Conservation (phyloP, 2,329 filamentous ascomycete genomes). For the Scortechinia acanthostroma region DNA sequence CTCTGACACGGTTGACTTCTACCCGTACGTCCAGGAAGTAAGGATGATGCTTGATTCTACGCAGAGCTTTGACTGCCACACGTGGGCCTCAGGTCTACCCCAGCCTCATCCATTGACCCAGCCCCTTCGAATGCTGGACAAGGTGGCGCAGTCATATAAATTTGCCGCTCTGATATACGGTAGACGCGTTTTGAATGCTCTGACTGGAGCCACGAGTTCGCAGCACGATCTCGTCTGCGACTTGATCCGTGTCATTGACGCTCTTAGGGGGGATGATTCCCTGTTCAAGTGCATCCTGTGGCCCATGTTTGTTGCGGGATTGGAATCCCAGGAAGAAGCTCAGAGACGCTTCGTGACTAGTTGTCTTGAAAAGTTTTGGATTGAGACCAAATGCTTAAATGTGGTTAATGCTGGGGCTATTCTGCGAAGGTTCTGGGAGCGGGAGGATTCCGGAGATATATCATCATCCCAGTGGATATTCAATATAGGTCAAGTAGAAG, state of each 20-base stretch:
- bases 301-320: neutral
- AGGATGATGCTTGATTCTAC: neutral
- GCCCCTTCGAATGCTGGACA: slow-evolving; percentile 11
- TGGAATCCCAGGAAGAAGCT: neutral
- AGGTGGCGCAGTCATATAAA: slow-evolving; percentile 16
- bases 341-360: neutral
- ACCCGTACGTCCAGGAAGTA: neutral
- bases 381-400: neutral
- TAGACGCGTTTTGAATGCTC: slow-evolving; percentile 16
- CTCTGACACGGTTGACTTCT: neutral
- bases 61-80: slow-evolving; percentile 1
- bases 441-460: no score
- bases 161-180: slow-evolving; percentile 18
- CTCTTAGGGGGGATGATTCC: slow-evolving; percentile 8
- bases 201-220: neutral
- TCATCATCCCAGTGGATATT: neutral
- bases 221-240: slow-evolving; percentile 11
- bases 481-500: neutral
- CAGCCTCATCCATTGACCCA: slow-evolving; percentile 7
- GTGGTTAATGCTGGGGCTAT: neutral
- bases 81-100: neutral
- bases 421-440: neutral
- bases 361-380: neutral
- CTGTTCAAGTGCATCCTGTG: neutral
- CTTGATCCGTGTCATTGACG: slow-evolving; percentile 12